Conservation (phyloP, 768 basidiomycete species). For the Lactifluus volemus region DNA sequence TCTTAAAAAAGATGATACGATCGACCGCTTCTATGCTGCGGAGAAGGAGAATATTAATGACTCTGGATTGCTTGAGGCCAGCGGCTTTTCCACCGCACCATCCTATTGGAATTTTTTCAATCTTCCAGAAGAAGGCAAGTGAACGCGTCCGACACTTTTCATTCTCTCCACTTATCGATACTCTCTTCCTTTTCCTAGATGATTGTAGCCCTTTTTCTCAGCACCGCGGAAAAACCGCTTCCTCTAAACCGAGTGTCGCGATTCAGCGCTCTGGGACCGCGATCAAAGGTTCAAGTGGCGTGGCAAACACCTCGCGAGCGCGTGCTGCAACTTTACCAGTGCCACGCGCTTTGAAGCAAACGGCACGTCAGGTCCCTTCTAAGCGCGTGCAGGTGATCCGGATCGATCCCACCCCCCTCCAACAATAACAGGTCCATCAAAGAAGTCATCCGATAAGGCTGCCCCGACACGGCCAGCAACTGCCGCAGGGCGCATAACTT, state of each 20-base stretch:
- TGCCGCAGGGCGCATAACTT: not conserved
- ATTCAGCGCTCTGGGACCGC: not conserved
- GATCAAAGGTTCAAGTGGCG: not conserved
- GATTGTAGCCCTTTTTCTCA: no score
- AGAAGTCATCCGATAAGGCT: not conserved
- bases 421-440: not conserved
- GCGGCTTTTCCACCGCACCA: not conserved
- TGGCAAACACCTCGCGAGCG: not conserved
- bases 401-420: not conserved
- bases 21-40: not conserved
- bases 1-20: not conserved
- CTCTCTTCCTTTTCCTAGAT: no score
- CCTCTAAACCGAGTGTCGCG: not conserved
- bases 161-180: no score
- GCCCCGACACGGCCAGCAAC: not conserved
- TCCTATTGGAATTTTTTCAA: not conserved
- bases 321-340: not conserved
- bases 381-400: not conserved
- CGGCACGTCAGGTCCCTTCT: not conserved
- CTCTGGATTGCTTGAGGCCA: not conserved
- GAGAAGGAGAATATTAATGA: not conserved
- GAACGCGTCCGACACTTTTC: not conserved
- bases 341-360: not conserved
- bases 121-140: not conserved
- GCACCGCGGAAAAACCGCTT: no score